These are phyloP conservation scores for Scleroderma bovista DNA, from an alignment of 768 basidiomycete genomes.

Conservation along the genomic window DNA sequence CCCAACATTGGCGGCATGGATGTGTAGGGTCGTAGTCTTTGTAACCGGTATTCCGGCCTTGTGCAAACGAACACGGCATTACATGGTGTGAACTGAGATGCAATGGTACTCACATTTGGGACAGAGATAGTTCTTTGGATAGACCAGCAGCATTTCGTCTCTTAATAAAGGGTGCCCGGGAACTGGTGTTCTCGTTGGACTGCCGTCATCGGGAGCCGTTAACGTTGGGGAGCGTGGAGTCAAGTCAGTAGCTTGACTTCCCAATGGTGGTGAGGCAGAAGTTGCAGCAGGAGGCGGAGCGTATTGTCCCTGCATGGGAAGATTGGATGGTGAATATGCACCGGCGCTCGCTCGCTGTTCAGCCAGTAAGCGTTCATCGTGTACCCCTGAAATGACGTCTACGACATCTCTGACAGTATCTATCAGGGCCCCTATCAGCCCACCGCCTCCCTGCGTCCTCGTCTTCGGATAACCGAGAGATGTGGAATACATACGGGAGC, in stretches of 20 bases:
- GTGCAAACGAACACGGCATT: background rate
- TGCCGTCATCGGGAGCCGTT: constrained; percentile 41
- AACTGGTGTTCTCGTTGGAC: constrained; percentile 57
- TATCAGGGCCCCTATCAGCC: constrained; percentile 22
- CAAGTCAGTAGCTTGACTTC: constrained; percentile 7
- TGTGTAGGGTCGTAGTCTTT: constrained; percentile 60
- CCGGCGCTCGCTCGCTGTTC: constrained; percentile 12
- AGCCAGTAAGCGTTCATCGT: constrained; percentile 12
- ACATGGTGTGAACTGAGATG: background rate
- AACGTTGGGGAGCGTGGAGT: constrained; percentile 7
- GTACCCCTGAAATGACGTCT: constrained; percentile 21
- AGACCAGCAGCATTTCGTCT: constrained; percentile 60
- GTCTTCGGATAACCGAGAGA: constrained; percentile 1
- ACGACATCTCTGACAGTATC: constrained; percentile 25
- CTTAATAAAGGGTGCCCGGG: constrained; percentile 65
- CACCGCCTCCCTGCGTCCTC: constrained; percentile 9
- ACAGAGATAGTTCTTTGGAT: constrained; percentile 59
- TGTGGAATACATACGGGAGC: constrained; percentile 8
- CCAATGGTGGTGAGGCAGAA: background rate
- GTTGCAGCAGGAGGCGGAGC: constrained; percentile 9
- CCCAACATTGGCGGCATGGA: constrained; percentile 75
- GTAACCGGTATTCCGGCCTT: constrained; percentile 73
- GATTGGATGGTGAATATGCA: constrained; percentile 17
- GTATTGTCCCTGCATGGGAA: constrained; percentile 3
- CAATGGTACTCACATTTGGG: constrained; percentile 50